Conservation (phyloP, 176 grass and related monocot species). For the Metroxylon sagu region DNA sequence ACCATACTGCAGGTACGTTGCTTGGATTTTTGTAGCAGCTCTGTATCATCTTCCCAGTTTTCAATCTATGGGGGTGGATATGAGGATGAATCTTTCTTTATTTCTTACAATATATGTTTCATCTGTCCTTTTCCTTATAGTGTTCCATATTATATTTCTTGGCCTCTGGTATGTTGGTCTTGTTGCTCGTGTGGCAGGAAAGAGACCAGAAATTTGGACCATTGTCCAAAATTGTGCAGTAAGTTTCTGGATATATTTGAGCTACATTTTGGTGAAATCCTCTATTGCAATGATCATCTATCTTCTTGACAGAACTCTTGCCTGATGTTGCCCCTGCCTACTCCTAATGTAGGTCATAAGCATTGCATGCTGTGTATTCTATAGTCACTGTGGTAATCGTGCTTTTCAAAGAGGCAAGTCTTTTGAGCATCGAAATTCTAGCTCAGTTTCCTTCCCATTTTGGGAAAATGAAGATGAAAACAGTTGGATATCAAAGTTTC, state of each 20-base stretch:
- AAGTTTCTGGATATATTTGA: slow-evolving; percentile 23
- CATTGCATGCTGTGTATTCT: slow-evolving; percentile 90
- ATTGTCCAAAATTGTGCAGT: slow-evolving; percentile 87
- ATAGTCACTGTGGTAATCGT: slow-evolving; percentile 72
- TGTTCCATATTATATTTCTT: slow-evolving; percentile 83
- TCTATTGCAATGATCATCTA: too few species aligned
- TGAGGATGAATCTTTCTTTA: slow-evolving; percentile 95
- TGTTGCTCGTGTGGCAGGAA: slow-evolving; percentile 79
- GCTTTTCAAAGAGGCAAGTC: slow-evolving; percentile 62
- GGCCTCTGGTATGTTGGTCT: slow-evolving; percentile 90
- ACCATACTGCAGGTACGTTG: slow-evolving; percentile 64
- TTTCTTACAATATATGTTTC: slow-evolving; percentile 94
- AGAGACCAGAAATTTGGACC: slow-evolving; percentile 71
- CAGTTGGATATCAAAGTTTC: slow-evolving; percentile 77
- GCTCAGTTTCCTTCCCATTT: slow-evolving; percentile 38
- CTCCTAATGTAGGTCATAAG: slow-evolving; percentile 62
- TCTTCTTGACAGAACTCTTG: slow-evolving; percentile 3
- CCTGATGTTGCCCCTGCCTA: slow-evolving; percentile 5
- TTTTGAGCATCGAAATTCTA: slow-evolving; percentile 33
- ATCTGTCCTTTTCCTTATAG: slow-evolving; percentile 72
- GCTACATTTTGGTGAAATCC: too few species aligned
- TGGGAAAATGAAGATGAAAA: slow-evolving; percentile 49
- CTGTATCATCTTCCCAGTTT: slow-evolving; percentile 92
- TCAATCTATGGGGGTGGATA: slow-evolving; percentile 95
- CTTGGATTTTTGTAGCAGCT: slow-evolving; percentile 89